phyloP scores from a whole-genome alignment of 768 basidiomycete species.

The Hypholoma sublateritium region DNA sequence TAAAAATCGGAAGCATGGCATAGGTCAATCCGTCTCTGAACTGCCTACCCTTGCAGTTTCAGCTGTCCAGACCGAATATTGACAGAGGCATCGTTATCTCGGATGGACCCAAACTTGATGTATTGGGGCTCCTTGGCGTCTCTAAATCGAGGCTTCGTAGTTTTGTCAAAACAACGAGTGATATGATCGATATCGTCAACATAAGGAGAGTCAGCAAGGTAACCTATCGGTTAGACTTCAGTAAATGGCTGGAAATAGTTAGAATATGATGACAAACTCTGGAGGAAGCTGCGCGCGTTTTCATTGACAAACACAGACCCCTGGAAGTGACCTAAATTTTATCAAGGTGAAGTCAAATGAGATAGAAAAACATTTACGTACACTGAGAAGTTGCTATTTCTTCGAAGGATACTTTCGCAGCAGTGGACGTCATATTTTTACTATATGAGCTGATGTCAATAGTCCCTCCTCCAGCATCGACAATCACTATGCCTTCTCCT shows the following conservation, averaged over 20 bases:
- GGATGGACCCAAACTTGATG: conserved; percentile 43
- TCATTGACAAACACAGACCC: conserved; percentile 36
- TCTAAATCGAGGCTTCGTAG: conserved; percentile 43
- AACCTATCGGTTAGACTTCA: conserved; percentile 23
- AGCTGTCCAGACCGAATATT: conserved; percentile 48
- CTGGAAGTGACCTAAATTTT: conserved; percentile 39
- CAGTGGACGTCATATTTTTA: conserved; percentile 14
- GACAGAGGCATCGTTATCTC: conserved; percentile 34
- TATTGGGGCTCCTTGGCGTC: conserved; percentile 35
- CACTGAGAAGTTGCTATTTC: conserved; percentile 50
- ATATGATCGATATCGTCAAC: conserved; percentile 33
- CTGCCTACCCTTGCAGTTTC: conserved; percentile 33
- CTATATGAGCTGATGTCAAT: conserved; percentile 57
- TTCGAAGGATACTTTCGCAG: conserved; percentile 28
- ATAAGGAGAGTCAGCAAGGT: conserved; percentile 23
- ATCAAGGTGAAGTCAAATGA: neutral
- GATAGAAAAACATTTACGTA: conserved; percentile 16
- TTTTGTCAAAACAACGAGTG: conserved; percentile 40
- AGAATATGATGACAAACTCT: conserved; percentile 1
- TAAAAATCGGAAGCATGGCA: neutral
- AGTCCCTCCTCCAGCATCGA: conserved; percentile 62
- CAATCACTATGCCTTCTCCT: conserved; percentile 46
- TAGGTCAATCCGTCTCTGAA: neutral
- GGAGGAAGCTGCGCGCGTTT: conserved; percentile 9
- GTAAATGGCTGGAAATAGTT: neutral